Evolutionary conservation across 441 rosid species (phyloP).

Genomic region (Biscutella laevigata): DNA sequence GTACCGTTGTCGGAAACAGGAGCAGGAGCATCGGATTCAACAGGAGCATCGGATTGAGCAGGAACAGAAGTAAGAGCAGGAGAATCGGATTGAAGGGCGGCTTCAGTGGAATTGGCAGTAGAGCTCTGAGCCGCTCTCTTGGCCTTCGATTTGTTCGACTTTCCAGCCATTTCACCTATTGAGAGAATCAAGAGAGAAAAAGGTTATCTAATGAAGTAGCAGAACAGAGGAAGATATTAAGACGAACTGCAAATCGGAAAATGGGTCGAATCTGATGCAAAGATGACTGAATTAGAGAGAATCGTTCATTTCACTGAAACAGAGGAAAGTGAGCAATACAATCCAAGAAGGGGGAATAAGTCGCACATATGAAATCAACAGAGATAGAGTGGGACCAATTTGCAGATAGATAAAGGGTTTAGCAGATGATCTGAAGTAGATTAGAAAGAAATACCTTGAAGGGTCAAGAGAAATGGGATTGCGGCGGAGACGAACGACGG

Average conservation of each 20-base stretch:
- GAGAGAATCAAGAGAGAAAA: too few species aligned
- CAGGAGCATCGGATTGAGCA: neutral
- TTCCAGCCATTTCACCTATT: slow-evolving; percentile 69
- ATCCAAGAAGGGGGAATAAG: slow-evolving; percentile 9
- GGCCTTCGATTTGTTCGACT: slow-evolving; percentile 69
- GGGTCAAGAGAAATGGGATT: slow-evolving; percentile 11
- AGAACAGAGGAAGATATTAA: neutral
- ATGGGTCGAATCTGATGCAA: too few species aligned
- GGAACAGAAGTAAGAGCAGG: slow-evolving; percentile 11
- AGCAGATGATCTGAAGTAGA: slow-evolving; percentile 18
- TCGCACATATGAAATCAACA: too few species aligned
- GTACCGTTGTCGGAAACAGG: slow-evolving; percentile 12
- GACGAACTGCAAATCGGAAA: too few species aligned
- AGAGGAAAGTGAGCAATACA: neutral
- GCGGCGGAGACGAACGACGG: slow-evolving; percentile 24
- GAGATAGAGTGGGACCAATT: neutral
- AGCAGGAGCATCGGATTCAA: too few species aligned
- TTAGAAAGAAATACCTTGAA: slow-evolving; percentile 11
- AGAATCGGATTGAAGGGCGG: slow-evolving; percentile 27
- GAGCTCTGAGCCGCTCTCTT: slow-evolving; percentile 33
- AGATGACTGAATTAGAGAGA: neutral
- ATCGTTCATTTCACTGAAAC: neutral
- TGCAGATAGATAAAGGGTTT: too few species aligned
- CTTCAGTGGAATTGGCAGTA: slow-evolving; percentile 27
- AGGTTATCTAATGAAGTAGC: too few species aligned